Percentiles rank a stretch among this genome's conserved stretches.
phyloP scores from a whole-genome alignment of 768 basidiomycete genomes.

The Boletus pseudo-olivaceus region DNA sequence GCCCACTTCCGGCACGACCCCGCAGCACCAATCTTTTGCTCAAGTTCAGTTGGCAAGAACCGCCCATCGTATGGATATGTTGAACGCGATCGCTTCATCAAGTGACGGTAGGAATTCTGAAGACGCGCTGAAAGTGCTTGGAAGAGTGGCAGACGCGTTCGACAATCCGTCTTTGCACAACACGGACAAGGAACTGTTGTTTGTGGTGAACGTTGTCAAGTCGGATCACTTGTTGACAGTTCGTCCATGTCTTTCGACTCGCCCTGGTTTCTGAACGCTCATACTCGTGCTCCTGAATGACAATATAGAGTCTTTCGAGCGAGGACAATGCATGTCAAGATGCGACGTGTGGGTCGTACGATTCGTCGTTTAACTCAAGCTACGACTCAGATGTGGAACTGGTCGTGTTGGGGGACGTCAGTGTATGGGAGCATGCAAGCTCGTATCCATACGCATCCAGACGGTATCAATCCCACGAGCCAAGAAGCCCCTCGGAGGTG shows the following conservation, averaged over 20 bases:
- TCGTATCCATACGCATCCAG: constrained; percentile 14
- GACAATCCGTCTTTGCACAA: constrained; percentile 21
- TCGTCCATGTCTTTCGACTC: not conserved
- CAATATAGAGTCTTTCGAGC: constrained; percentile 15
- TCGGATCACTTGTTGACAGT: constrained; percentile 21
- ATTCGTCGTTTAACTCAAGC: constrained; percentile 12
- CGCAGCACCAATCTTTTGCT: not conserved
- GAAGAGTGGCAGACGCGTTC: constrained; percentile 30
- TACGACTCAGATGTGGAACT: constrained; percentile 20
- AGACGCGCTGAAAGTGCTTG: constrained; percentile 24
- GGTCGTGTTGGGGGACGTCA: constrained; percentile 10
- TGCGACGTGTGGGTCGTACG: not conserved
- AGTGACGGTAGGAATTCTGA: not conserved
- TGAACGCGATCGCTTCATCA: not conserved
- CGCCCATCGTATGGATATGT: constrained; percentile 5
- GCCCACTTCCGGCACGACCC: too few species aligned
- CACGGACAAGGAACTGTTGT: constrained; percentile 17
- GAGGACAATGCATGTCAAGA: constrained; percentile 10
- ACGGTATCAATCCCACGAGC: not conserved
- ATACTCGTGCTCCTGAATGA: not conserved
- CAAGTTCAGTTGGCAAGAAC: not conserved
- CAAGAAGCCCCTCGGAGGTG: constrained; percentile 1
- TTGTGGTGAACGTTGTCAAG: constrained; percentile 23
- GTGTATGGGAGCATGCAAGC: constrained; percentile 12
- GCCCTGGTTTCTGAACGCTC: not conserved